Evolutionary conservation across 2,329 filamentous ascomycete genomes (phyloP).

Genomic region (Drechslera avenae): DNA sequence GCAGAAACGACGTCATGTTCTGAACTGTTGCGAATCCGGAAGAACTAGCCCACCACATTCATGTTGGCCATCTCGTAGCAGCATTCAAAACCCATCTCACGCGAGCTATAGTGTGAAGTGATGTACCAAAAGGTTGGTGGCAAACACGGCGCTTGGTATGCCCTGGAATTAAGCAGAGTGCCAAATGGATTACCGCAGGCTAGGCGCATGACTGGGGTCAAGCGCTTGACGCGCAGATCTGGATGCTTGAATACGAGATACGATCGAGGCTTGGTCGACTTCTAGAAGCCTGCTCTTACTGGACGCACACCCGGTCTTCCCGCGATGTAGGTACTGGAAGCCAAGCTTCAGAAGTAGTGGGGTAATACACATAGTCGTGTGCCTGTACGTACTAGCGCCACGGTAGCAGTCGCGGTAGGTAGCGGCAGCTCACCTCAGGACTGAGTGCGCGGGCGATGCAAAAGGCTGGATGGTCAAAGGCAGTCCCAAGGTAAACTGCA

Average conservation of each 20-base stretch:
- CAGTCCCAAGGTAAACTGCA: not conserved
- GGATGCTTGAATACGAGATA: not conserved
- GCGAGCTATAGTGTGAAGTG: too few relatives aligned
- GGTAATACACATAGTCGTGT: not conserved
- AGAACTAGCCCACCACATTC: too few relatives aligned
- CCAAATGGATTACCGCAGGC: not conserved
- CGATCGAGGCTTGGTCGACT: not conserved
- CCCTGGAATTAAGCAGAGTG: too few relatives aligned
- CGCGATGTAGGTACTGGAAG: too few relatives aligned
- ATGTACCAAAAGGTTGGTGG: too few relatives aligned
- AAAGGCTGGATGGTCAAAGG: not conserved
- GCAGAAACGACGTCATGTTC: too few relatives aligned
- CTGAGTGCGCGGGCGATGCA: constrained; percentile 1
- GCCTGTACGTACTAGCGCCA: not conserved
- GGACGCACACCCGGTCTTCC: not conserved
- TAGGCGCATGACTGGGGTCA: constrained; percentile 22
- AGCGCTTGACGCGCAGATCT: constrained; percentile 22
- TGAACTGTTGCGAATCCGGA: too few relatives aligned
- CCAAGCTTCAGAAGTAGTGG: not conserved
- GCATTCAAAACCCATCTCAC: too few relatives aligned
- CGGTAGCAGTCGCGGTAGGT: not conserved
- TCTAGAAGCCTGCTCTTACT: constrained; percentile 6
- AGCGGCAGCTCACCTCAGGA: constrained; percentile 1
- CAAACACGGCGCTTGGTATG: too few relatives aligned
- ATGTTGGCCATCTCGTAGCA: too few relatives aligned